Evolutionary conservation across 768 basidiomycete species (phyloP).

Genomic region (Hericium erinaceus): DNA sequence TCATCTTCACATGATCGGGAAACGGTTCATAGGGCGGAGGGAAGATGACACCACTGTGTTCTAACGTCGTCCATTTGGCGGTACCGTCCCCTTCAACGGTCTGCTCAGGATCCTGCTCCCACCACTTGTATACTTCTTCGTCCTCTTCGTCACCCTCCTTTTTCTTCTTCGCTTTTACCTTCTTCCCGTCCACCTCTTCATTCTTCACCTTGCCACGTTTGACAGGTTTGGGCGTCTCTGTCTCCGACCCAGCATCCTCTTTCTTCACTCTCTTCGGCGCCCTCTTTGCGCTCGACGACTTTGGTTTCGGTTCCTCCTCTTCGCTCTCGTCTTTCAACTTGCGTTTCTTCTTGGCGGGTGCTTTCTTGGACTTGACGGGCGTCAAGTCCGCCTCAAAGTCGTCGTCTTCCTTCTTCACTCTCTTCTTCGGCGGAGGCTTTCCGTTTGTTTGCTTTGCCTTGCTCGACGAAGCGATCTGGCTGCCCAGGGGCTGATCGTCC

Average conservation of each 20-base stretch:
- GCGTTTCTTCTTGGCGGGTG: slow-evolving; percentile 22
- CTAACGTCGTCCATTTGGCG: slow-evolving; percentile 90
- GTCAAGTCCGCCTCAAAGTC: slow-evolving; percentile 25
- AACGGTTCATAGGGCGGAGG: slow-evolving; percentile 89
- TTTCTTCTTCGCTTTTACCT: slow-evolving; percentile 51
- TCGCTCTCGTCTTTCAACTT: slow-evolving; percentile 46
- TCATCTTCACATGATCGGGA: slow-evolving; percentile 82
- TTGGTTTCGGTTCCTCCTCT: slow-evolving; percentile 30
- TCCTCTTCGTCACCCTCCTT: slow-evolving; percentile 54
- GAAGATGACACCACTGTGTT: slow-evolving; percentile 92
- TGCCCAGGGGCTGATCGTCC: slow-evolving; percentile 29
- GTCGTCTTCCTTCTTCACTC: slow-evolving; percentile 28
- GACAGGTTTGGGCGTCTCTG: slow-evolving; percentile 31
- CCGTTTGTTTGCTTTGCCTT: slow-evolving; percentile 26
- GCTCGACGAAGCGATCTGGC: slow-evolving; percentile 11
- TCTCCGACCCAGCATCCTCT: slow-evolving; percentile 36
- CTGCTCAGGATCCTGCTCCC: slow-evolving; percentile 48
- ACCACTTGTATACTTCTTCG: slow-evolving; percentile 76
- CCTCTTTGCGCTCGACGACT: slow-evolving; percentile 18
- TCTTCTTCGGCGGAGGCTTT: slow-evolving; percentile 36
- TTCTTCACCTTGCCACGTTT: slow-evolving; percentile 33
- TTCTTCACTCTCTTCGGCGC: slow-evolving; percentile 44
- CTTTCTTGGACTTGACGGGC: slow-evolving; percentile 18
- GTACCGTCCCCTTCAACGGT: slow-evolving; percentile 65
- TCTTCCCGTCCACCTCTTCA: slow-evolving; percentile 7